phyloP scores from a whole-genome alignment of 2,329 filamentous ascomycete species.

The Dichotomopilus funicola region DNA sequence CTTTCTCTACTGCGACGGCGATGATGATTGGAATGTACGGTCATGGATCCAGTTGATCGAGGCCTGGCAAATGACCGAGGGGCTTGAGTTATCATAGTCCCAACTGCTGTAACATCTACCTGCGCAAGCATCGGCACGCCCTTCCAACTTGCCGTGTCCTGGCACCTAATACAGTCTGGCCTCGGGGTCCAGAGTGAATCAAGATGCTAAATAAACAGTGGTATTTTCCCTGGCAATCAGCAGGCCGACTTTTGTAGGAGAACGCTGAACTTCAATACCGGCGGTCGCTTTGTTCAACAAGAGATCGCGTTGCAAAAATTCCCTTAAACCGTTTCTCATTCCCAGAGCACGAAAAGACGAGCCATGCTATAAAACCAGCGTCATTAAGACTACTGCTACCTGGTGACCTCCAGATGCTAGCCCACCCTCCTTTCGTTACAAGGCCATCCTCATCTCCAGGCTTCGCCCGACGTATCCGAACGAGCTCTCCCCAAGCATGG shows the following conservation, averaged over 20 bases:
- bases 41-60: too few species aligned
- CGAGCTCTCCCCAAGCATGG: constrained; percentile 8
- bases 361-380: constrained; percentile 16
- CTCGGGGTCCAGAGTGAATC: too few species aligned
- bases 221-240: background rate
- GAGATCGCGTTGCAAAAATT: constrained; percentile 16
- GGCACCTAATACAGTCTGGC: too few species aligned
- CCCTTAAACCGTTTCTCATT: constrained; percentile 17
- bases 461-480: constrained; percentile 7
- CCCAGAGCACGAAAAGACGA: constrained; percentile 18
- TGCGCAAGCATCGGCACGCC: too few species aligned
- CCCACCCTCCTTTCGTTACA: constrained; percentile 7
- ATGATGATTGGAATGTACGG: too few species aligned
- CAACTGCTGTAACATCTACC: too few species aligned
- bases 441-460: constrained; percentile 11
- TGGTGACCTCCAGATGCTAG: constrained; percentile 7
- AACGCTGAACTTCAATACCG: constrained; percentile 14
- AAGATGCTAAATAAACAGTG: too few species aligned
- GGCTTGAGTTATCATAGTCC: too few species aligned
- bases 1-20: too few species aligned
- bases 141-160: too few species aligned
- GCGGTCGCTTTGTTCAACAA: constrained; percentile 16
- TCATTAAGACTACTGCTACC: constrained; percentile 10
- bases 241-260: constrained; percentile 10
- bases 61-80: too few species aligned